Percentiles rank a stretch among this genome's conserved stretches.
Evolutionary conservation across 2,329 filamentous ascomycete genomes (phyloP).

Genomic region (Cercospora zeina): DNA sequence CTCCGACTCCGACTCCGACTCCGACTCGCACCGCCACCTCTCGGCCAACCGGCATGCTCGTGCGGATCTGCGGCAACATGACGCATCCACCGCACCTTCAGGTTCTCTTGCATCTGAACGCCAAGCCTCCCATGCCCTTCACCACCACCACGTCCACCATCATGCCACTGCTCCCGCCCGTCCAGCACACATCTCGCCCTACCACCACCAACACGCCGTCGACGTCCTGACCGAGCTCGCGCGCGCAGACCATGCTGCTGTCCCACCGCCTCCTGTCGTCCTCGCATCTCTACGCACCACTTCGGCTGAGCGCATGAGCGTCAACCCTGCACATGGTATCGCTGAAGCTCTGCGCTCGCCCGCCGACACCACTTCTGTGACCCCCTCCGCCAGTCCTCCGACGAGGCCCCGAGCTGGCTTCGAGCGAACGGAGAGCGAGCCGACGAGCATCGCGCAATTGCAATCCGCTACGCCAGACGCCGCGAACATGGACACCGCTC

Average conservation of each 20-base stretch:
- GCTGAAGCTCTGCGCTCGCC: conserved; percentile 23
- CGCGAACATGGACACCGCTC: conserved; percentile 27
- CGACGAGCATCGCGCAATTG: conserved; percentile 1
- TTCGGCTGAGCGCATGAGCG: conserved; percentile 23
- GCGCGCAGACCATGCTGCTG: conserved; percentile 1
- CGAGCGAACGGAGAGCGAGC: background rate
- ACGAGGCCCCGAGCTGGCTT: conserved; percentile 14
- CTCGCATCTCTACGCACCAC: conserved; percentile 14
- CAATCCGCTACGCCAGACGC: background rate
- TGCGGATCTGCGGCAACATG: conserved; percentile 1
- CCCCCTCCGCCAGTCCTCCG: conserved; percentile 13
- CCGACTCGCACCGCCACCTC: background rate
- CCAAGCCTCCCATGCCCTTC: background rate
- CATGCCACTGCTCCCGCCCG: background rate
- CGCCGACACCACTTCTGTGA: conserved; percentile 9
- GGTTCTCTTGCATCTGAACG: conserved; percentile 4
- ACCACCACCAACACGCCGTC: background rate
- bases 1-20: too few relatives aligned
- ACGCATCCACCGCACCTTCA: background rate
- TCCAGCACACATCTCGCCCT: background rate
- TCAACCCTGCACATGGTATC: conserved; percentile 32
- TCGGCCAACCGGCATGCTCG: background rate
- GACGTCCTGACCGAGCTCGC: background rate
- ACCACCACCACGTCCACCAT: background rate
- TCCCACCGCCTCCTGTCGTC: background rate